Evolutionary conservation across 164 flowering plant genomes (phyloP).

Genomic region (Vitis amurensis): DNA sequence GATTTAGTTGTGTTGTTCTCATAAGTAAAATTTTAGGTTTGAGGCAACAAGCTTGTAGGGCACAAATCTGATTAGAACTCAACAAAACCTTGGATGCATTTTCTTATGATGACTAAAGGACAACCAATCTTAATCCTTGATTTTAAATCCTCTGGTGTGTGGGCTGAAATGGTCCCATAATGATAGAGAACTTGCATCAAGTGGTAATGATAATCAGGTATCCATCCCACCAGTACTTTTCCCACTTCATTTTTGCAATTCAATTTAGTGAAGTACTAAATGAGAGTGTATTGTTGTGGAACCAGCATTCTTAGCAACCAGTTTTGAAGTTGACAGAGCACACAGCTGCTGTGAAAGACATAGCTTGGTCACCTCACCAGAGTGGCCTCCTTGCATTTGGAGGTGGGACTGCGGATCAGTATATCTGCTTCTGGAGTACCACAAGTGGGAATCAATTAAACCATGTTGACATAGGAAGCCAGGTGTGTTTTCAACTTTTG

Average conservation of each 20-base stretch:
- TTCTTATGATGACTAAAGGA: conserved; percentile 4
- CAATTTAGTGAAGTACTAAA: no score
- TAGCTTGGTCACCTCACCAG: conserved; percentile 98
- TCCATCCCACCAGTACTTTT: neutral
- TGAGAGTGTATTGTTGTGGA: conserved; percentile 69
- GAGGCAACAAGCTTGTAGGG: conserved; percentile 28
- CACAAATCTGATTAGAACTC: neutral
- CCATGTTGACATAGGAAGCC: conserved; percentile 89
- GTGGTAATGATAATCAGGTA: conserved; percentile 99
- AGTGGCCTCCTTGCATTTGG: conserved; percentile 90
- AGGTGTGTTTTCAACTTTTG: conserved; percentile 38
- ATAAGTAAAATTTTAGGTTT: neutral
- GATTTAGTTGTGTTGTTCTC: no score
- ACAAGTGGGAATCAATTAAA: conserved; percentile 79
- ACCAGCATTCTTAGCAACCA: conserved; percentile 87
- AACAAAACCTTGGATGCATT: conserved; percentile 2
- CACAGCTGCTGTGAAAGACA: conserved; percentile 97
- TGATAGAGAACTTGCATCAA: conserved; percentile 98
- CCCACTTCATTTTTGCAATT: no score
- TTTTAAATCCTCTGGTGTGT: conserved; percentile 61
- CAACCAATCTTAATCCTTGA: neutral
- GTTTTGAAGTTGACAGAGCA: conserved; percentile 73
- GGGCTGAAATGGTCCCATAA: conserved; percentile 99
- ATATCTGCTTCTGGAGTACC: conserved; percentile 98
- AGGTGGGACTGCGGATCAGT: conserved; percentile 96